A percentile compares a stretch with the other conserved stretches of the same genome.
phyloP scores from a whole-genome alignment of 306 rosid genomes.

The Pyrus communis region DNA sequence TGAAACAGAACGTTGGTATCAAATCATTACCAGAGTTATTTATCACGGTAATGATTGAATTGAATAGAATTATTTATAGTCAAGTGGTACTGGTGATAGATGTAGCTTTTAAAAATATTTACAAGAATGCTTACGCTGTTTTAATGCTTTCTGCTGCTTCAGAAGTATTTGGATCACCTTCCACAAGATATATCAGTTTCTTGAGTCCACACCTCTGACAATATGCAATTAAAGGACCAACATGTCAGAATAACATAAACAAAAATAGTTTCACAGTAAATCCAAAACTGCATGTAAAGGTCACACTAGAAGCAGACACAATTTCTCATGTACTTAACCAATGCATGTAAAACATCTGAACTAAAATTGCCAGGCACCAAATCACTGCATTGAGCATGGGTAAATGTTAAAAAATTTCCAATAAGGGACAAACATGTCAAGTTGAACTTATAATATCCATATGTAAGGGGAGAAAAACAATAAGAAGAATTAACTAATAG shows the following conservation, averaged over 20 bases:
- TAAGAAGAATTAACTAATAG: background rate
- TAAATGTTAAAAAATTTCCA: background rate
- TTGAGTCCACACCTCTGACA: conserved; percentile 85
- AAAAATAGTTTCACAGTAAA: background rate
- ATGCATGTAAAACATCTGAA: background rate
- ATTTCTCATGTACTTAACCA: background rate
- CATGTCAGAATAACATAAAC: conserved; percentile 11
- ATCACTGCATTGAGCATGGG: background rate
- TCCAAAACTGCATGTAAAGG: background rate
- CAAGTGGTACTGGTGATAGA: background rate
- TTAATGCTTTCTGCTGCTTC: conserved; percentile 94
- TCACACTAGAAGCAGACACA: background rate
- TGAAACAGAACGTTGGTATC: background rate
- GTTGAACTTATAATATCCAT: background rate
- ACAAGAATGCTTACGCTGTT: conserved; percentile 66
- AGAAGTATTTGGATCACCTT: conserved; percentile 91
- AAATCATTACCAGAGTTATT: background rate
- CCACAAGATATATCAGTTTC: conserved; percentile 90
- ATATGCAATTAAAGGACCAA: conserved; percentile 20
- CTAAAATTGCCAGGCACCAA: too few relatives aligned
- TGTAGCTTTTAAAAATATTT: background rate
- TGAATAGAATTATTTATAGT: background rate
- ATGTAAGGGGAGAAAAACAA: background rate
- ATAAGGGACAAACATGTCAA: background rate
- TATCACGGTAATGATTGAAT: background rate